Evolutionary conservation across 495 filamentous ascomycete genomes (phyloP).

Genomic region (Aspergillus avenaceus): DNA sequence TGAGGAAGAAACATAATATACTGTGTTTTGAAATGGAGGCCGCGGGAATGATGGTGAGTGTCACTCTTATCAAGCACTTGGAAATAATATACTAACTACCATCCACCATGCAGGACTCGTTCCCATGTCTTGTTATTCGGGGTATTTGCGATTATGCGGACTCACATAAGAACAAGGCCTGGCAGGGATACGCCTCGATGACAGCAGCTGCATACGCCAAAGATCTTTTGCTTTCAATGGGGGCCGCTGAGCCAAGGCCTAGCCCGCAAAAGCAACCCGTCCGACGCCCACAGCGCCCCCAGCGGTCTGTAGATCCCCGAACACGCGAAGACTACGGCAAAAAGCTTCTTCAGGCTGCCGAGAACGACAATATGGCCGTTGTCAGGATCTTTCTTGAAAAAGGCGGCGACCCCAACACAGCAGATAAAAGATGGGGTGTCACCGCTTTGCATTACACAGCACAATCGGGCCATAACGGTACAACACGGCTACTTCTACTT

Average conservation of each 20-base stretch:
- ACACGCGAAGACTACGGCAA: background rate
- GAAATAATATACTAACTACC: too few species aligned
- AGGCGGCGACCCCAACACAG: background rate
- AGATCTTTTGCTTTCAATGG: too few species aligned
- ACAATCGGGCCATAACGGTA: background rate
- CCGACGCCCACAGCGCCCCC: too few species aligned
- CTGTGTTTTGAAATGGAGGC: constrained; percentile 48
- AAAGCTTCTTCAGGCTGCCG: background rate
- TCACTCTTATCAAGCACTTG: too few species aligned
- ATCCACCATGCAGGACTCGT: too few species aligned
- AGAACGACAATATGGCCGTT: background rate
- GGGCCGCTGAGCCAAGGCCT: too few species aligned
- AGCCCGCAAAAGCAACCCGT: too few species aligned
- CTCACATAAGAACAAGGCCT: constrained; percentile 33
- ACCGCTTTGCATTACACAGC: background rate
- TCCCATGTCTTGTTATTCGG: constrained; percentile 28
- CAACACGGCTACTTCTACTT: background rate
- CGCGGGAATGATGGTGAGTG: constrained; percentile 34
- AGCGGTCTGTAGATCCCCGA: background rate
- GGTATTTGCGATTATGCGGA: constrained; percentile 37
- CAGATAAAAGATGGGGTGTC: background rate
- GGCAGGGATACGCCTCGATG: constrained; percentile 30
- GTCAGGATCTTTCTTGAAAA: background rate
- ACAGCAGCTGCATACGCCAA: constrained; percentile 32
- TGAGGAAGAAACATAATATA: constrained; percentile 15